Evolutionary conservation across 139 green algal species (phyloP).

Genomic region (Micromonas commoda): DNA sequence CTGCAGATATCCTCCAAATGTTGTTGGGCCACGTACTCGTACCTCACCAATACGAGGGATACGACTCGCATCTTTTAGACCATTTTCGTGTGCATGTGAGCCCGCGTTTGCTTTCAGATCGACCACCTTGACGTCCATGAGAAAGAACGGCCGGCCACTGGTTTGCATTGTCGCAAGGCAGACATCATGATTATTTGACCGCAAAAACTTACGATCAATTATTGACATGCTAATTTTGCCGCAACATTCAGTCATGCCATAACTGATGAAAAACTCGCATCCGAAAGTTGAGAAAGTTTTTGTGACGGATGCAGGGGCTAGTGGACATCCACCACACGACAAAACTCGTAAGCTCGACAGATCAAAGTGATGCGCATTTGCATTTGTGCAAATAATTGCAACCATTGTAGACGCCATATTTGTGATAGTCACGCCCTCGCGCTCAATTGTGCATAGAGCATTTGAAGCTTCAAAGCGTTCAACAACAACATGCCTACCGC

Average conservation of each 20-base stretch:
- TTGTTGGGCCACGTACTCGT: conserved; percentile 14
- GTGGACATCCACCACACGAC: conserved; percentile 73
- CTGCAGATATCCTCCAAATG: conserved; percentile 28
- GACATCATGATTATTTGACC: neutral
- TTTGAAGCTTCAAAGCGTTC: conserved; percentile 55
- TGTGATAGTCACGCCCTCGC: conserved; percentile 61
- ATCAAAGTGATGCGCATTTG: conserved; percentile 49
- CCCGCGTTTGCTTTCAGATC: conserved; percentile 4
- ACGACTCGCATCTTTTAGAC: no score
- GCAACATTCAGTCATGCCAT: conserved; percentile 94
- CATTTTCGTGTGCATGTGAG: no score
- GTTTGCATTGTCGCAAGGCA: conserved; percentile 39
- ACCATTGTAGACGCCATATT: conserved; percentile 84
- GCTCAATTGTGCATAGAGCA: conserved; percentile 62
- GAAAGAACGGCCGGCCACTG: conserved; percentile 28
- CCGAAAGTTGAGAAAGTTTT: conserved; percentile 56
- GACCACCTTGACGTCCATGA: conserved; percentile 26
- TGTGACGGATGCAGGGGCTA: conserved; percentile 51
- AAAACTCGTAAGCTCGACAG: conserved; percentile 65
- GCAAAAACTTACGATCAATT: neutral
- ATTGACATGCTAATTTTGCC: conserved; percentile 90
- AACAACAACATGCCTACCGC: conserved; percentile 68
- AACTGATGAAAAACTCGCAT: conserved; percentile 81
- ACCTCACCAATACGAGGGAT: conserved; percentile 33
- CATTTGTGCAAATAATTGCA: conserved; percentile 69